Percentiles rank a stretch among this genome's conserved stretches.
Evolutionary conservation across 345 rosid genomes (phyloP).

Genomic region (Populus tremula): DNA sequence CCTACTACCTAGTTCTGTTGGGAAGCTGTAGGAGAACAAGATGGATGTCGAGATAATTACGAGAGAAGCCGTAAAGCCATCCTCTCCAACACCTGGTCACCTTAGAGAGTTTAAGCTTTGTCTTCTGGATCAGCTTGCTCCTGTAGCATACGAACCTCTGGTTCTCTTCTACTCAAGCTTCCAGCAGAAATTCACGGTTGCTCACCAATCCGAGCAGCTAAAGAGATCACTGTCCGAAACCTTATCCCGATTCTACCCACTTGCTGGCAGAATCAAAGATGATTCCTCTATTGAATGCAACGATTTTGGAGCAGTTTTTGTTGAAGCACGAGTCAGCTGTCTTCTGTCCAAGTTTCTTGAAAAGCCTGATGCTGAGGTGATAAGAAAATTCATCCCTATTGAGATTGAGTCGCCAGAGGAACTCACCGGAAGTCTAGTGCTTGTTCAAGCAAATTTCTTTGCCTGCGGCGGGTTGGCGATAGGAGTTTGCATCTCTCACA

Average conservation of each 20-base stretch:
- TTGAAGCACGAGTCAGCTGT: conserved; percentile 33
- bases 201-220: conserved; percentile 3
- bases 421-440: not conserved
- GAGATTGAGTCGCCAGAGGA: conserved; percentile 12
- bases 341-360: conserved; percentile 29
- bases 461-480: conserved; percentile 19
- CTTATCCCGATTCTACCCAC: conserved; percentile 42
- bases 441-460: conserved; percentile 11
- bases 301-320: conserved; percentile 38
- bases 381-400: conserved; percentile 32
- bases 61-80: conserved; percentile 14
- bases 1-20: too few species aligned
- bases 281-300: conserved; percentile 27
- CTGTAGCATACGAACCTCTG: not conserved
- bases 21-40: not conserved
- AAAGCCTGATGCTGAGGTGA: conserved; percentile 18
- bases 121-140: conserved; percentile 21
- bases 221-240: conserved; percentile 45
- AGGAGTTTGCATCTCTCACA: conserved; percentile 14
- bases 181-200: too few species aligned
- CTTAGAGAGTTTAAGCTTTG: conserved; percentile 13
- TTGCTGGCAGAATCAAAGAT: conserved; percentile 18
- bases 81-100: conserved; percentile 15
- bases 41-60: conserved; percentile 1
- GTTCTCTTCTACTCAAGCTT: conserved; percentile 16